phyloP scores from a whole-genome alignment of 2,329 filamentous ascomycete genomes.

The Penicillium sp. region DNA sequence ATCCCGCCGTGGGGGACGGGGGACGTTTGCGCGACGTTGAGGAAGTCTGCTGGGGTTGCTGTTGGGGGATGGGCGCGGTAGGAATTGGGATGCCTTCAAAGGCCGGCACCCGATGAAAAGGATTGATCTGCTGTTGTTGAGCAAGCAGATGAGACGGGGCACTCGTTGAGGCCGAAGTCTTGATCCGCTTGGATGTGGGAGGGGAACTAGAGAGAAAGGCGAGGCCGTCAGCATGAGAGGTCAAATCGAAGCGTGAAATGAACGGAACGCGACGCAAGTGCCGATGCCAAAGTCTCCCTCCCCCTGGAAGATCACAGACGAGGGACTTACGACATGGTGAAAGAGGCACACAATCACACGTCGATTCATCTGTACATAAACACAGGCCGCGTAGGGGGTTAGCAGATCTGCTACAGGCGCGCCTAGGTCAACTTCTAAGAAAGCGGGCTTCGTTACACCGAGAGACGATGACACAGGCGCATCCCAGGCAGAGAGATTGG shows the following conservation, averaged over 20 bases:
- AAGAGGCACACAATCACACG: slow-evolving; percentile 36
- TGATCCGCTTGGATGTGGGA: slow-evolving; percentile 44
- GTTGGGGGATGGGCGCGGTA: slow-evolving; percentile 31
- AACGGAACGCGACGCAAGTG: slow-evolving; percentile 11
- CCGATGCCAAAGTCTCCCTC: slow-evolving; percentile 22
- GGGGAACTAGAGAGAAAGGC: slow-evolving; percentile 31
- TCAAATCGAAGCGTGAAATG: slow-evolving; percentile 5
- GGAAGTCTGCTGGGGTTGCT: slow-evolving; percentile 15
- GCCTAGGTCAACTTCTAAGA: slow-evolving; percentile 31
- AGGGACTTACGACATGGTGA: slow-evolving; percentile 44
- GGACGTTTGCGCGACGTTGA: slow-evolving; percentile 43
- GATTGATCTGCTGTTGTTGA: slow-evolving; percentile 40
- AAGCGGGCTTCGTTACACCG: slow-evolving; percentile 36
- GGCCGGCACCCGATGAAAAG: slow-evolving; percentile 34
- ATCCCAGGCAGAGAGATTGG: slow-evolving; percentile 29
- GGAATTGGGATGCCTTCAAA: slow-evolving; percentile 45
- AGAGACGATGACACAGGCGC: slow-evolving; percentile 38
- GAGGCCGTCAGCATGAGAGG: slow-evolving; percentile 6
- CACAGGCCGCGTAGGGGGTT: slow-evolving; percentile 32
- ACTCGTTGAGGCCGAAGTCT: slow-evolving; percentile 38
- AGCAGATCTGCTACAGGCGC: slow-evolving; percentile 35
- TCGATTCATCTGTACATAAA: slow-evolving; percentile 42
- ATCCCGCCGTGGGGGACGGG: slow-evolving; percentile 38
- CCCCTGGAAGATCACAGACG: slow-evolving; percentile 26
- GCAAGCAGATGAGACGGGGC: slow-evolving; percentile 37